phyloP scores from a whole-genome alignment of 768 basidiomycete species.

The Collybiopsis confluens region DNA sequence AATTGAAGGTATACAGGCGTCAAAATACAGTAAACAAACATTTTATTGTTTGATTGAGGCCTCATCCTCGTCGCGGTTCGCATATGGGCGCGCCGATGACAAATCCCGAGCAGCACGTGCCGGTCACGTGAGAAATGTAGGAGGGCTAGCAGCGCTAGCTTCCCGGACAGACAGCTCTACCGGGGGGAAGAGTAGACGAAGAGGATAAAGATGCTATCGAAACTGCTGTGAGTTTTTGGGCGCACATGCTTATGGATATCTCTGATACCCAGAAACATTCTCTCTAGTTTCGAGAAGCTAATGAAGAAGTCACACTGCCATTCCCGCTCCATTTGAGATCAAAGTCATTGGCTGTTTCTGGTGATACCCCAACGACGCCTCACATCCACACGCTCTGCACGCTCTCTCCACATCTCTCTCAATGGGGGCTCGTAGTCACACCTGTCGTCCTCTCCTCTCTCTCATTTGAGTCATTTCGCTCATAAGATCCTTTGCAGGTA shows the following conservation, averaged over 20 bases:
- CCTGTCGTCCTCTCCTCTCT: constrained; percentile 65
- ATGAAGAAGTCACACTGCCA: constrained; percentile 82
- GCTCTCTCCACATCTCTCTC: constrained; percentile 43
- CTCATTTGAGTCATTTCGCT: constrained; percentile 41
- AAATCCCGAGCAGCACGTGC: too few species aligned
- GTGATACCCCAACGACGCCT: too few species aligned
- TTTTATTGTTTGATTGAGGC: too few species aligned
- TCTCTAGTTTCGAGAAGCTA: constrained; percentile 71
- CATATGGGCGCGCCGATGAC: too few species aligned
- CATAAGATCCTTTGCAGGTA: too few species aligned
- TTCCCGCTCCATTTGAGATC: constrained; percentile 38
- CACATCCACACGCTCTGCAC: constrained; percentile 34
- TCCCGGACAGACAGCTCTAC: constrained; percentile 81
- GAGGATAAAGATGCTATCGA: constrained; percentile 56
- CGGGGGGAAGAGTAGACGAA: constrained; percentile 76
- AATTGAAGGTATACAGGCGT: too few species aligned
- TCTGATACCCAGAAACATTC: too few species aligned
- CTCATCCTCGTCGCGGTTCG: too few species aligned
- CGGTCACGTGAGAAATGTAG: too few species aligned
- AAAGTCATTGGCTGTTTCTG: constrained; percentile 14
- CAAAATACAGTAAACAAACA: too few species aligned
- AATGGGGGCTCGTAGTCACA: constrained; percentile 64
- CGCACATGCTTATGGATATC: too few species aligned
- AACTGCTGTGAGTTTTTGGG: constrained; percentile 65
- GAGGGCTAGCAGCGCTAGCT: too few species aligned